These are phyloP conservation scores for Annulohypoxylon bovei DNA, from an alignment of 495 filamentous ascomycete species.

Conservation along the genomic window DNA sequence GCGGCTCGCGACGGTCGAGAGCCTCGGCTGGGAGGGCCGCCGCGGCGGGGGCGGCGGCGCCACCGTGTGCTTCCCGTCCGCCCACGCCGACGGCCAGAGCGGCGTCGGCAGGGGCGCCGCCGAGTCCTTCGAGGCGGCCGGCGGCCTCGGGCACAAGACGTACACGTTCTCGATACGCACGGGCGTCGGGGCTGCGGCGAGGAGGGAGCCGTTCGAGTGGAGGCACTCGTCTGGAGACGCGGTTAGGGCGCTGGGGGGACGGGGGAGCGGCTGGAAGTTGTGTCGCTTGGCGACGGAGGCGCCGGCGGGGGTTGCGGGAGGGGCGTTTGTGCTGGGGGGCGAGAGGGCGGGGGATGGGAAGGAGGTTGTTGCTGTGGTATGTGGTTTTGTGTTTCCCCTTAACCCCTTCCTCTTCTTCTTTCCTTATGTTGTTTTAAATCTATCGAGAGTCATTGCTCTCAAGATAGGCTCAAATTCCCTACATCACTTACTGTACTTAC, in stretches of 20 bases:
- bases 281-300: constrained; percentile 31
- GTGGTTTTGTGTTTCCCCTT: background rate
- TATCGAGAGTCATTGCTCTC: too few species aligned
- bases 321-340: constrained; percentile 6
- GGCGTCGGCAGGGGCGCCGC: background rate
- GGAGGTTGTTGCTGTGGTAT: constrained; percentile 45
- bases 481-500: background rate
- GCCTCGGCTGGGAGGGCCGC: background rate
- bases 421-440: background rate
- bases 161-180: constrained; percentile 40
- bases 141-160: background rate
- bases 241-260: constrained; percentile 26
- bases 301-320: background rate
- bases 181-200: constrained; percentile 1
- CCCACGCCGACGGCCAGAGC: background rate
- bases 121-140: constrained; percentile 8
- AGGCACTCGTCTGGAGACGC: constrained; percentile 36
- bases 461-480: too few species aligned
- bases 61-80: constrained; percentile 24
- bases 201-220: constrained; percentile 47
- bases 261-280: constrained; percentile 42
- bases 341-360: constrained; percentile 29
- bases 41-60: background rate
- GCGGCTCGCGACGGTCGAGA: constrained; percentile 25
- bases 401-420: background rate